phyloP scores from a whole-genome alignment of 1,139 yeast genomes.

The Saccharomyces hybrid region DNA sequence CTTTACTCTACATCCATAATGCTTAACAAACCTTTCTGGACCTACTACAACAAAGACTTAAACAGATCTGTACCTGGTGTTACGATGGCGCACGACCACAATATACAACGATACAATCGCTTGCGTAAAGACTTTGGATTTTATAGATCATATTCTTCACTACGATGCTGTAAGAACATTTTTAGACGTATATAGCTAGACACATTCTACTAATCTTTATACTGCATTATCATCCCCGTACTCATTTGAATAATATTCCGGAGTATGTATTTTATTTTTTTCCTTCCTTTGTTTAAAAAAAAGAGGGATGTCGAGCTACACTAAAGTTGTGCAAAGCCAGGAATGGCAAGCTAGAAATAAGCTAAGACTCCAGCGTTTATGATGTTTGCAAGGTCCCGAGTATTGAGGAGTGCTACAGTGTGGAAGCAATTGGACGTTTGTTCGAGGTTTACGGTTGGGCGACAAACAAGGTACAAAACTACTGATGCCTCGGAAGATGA shows the following conservation, averaged over 20 bases:
- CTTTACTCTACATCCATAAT: conserved; percentile 2
- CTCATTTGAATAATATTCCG: background rate
- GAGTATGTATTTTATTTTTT: background rate
- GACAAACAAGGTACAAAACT: conserved; percentile 5
- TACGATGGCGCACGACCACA: background rate
- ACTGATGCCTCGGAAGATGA: conserved; percentile 42
- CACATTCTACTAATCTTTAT: background rate
- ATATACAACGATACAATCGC: background rate
- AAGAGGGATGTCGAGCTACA: background rate
- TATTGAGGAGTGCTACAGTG: background rate
- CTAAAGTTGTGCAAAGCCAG: no score
- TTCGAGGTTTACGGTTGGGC: background rate
- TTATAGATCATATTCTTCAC: background rate
- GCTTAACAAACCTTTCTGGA: conserved; percentile 22
- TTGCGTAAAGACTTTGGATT: background rate
- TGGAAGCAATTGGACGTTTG: background rate
- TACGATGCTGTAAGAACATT: background rate
- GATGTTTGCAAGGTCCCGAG: background rate
- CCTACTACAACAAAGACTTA: conserved; percentile 25
- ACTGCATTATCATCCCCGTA: background rate
- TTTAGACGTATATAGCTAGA: background rate
- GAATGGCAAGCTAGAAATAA: background rate
- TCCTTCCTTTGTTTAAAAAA: background rate
- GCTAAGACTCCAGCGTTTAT: background rate
- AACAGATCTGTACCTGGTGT: conserved; percentile 5